A percentile compares a stretch with the other conserved stretches of the same genome.
Conservation (phyloP, 495 filamentous ascomycete species). For the Aspergillus biplanus region DNA sequence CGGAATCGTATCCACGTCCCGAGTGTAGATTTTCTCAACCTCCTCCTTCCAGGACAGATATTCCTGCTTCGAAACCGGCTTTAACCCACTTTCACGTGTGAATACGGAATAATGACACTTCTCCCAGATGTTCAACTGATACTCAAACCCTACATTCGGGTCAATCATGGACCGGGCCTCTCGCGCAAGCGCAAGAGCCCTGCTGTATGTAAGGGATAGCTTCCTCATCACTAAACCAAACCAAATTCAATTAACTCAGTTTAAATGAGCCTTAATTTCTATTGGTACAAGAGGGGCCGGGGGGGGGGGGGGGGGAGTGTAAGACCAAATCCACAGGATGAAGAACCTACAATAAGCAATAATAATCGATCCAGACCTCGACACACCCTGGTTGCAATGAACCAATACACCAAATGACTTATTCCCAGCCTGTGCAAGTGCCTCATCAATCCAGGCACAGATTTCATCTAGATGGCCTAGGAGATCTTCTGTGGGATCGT, state of each 20-base stretch:
- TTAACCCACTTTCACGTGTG: background rate
- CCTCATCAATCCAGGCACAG: conserved; percentile 2
- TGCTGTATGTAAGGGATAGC: background rate
- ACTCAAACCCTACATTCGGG: conserved; percentile 18
- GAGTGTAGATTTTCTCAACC: background rate
- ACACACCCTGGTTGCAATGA: conserved; percentile 14
- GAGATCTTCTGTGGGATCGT: conserved; percentile 14
- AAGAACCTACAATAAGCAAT: conserved; percentile 14
- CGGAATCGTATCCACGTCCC: background rate
- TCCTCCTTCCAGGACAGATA: conserved; percentile 8
- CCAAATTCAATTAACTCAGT: no score
- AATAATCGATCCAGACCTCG: conserved; percentile 14
- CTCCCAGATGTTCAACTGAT: conserved; percentile 15
- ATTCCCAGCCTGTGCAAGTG: background rate
- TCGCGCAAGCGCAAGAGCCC: background rate
- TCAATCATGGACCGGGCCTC: background rate
- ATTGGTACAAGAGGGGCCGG: no score
- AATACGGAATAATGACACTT: background rate
- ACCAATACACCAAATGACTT: conserved; percentile 6
- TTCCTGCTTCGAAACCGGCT: background rate
- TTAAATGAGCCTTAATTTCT: no score
- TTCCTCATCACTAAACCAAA: conserved; percentile 7
- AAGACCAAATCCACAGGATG: background rate
- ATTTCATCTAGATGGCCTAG: conserved; percentile 6
- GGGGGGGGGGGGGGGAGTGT: no score